Conservation (phyloP, 129 eudicot species). For the Centaurea solstitialis region DNA sequence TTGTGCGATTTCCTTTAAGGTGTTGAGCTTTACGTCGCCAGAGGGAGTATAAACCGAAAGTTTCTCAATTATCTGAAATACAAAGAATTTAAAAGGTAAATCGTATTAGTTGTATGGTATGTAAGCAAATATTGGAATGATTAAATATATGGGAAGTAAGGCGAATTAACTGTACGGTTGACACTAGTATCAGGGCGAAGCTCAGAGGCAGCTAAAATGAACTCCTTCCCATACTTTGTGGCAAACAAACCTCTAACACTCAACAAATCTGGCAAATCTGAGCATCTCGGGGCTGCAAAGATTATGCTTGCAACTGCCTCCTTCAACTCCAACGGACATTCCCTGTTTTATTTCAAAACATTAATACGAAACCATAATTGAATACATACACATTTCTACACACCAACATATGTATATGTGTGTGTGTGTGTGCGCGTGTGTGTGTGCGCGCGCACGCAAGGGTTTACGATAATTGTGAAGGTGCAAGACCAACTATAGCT, state of each 20-base stretch:
- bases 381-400: background rate
- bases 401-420: background rate
- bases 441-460: too few relatives aligned
- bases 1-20: slow-evolving; percentile 71
- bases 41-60: slow-evolving; percentile 88
- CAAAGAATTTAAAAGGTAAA: background rate
- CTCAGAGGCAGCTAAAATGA: slow-evolving; percentile 85
- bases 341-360: slow-evolving; percentile 42
- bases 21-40: slow-evolving; percentile 56
- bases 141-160: background rate
- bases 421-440: too few relatives aligned
- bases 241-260: slow-evolving; percentile 69
- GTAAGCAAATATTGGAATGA: background rate
- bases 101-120: slow-evolving; percentile 1
- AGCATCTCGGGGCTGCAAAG: slow-evolving; percentile 95
- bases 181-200: slow-evolving; percentile 97
- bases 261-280: slow-evolving; percentile 90
- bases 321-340: slow-evolving; percentile 85
- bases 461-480: background rate
- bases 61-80: slow-evolving; percentile 83
- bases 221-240: slow-evolving; percentile 93
- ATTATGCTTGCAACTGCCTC: slow-evolving; percentile 98
- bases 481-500: background rate
- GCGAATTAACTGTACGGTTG: slow-evolving; percentile 88
- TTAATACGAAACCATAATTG: background rate